Evolutionary conservation across 106 monocot genomes (phyloP).

Genomic region (Dactylorhiza incarnata): DNA sequence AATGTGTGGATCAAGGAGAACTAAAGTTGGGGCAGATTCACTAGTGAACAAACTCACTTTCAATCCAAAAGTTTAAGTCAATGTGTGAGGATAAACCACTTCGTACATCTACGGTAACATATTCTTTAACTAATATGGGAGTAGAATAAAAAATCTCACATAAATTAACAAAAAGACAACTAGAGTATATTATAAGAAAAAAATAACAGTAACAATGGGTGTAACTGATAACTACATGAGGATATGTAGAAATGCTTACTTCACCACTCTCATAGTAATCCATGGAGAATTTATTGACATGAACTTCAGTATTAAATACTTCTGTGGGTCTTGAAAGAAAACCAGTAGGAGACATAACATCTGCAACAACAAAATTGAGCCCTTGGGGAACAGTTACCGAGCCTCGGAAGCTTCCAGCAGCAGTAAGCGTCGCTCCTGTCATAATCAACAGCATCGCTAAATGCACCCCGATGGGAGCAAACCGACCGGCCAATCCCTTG

Average conservation of each 20-base stretch:
- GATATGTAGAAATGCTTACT: constrained; percentile 29
- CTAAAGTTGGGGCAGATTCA: too few relatives aligned
- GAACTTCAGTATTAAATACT: constrained; percentile 80
- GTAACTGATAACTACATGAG: constrained; percentile 2
- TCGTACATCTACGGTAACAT: too few relatives aligned
- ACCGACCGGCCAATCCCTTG: constrained; percentile 83
- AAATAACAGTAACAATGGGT: not conserved
- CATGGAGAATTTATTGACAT: constrained; percentile 94
- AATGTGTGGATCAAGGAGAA: too few relatives aligned
- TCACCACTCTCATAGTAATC: constrained; percentile 95
- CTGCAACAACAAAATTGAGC: constrained; percentile 81
- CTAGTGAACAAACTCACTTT: too few relatives aligned
- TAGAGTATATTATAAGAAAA: not conserved
- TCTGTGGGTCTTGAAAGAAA: constrained; percentile 64
- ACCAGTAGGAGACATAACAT: constrained; percentile 80
- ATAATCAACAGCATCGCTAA: constrained; percentile 89
- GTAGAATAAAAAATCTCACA: too few relatives aligned
- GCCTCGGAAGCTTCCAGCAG: constrained; percentile 80
- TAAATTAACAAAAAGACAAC: too few relatives aligned
- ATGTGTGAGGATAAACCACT: too few relatives aligned
- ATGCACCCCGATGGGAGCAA: constrained; percentile 94
- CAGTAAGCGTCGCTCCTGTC: constrained; percentile 81
- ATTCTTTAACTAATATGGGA: too few relatives aligned
- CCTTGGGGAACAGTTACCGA: constrained; percentile 92
- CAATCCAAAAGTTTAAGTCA: too few relatives aligned